Evolutionary conservation across 1,284 basidiomycete genomes (phyloP), one percentile per base, ranked within the genome.

Genomic region (Malassezia brasiliensis): DNA sequence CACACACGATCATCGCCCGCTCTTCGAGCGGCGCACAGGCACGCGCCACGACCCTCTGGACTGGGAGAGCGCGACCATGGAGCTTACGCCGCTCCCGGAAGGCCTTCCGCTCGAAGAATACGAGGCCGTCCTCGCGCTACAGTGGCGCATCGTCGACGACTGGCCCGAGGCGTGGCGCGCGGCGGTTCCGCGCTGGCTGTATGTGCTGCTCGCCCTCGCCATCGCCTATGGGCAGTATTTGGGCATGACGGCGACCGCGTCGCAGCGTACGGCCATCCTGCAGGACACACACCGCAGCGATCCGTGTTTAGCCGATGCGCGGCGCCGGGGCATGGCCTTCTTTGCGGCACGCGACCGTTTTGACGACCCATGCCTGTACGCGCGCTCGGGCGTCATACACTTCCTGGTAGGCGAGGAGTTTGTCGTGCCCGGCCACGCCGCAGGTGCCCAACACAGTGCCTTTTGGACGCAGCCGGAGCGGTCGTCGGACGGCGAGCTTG

Each of bases 31-130:
- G 11, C 48, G 40, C 2, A 32, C 48, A 6, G 53, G 53, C 39
- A 49, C 48, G 3, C 41, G 53, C 2, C 38, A 37, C 28, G 53
- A 56, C 20, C 53, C 53, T 2, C 44, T 50, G 10, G 53, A 56
- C 38, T 56, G 47, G 47, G 53, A n/a, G 6, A 47, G 50, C 28
- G 41, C 53, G 6, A 19, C 22, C 3, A 17, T 39, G 10, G 20
- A 28, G 9, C 37, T 40, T 7, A 14, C 20, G 15, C 38, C 53
- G 11, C 47, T 55, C 7, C 47, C 53, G 2, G 25, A 35, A 8
- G 45, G 31, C 5, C 45, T 47, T 6, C 45, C 45, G 5, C 11
- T 47, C 20, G 31, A 47, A 0, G 41, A 49, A 2, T 35, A 55
- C 37, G 47, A 49, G 15, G 22, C 22, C n/a, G 30, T 38, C 14